These are phyloP conservation scores for Coemansia sp. DNA, from an alignment of 192 early-diverging fungal genomes.

Conservation along the genomic window DNA sequence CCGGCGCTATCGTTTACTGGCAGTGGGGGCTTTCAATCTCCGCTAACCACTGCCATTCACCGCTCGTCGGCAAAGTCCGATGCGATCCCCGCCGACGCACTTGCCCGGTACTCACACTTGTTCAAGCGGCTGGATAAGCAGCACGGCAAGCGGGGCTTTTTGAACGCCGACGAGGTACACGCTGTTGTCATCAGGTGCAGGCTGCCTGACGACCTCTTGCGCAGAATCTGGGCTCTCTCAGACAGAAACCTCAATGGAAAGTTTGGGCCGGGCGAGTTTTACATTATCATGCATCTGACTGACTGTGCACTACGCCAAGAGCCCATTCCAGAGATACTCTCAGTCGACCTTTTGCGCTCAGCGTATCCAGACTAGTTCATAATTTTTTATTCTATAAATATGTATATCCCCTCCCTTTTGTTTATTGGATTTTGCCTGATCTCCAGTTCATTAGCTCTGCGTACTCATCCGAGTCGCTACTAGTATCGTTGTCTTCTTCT, in stretches of 20 bases:
- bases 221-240: constrained; percentile 40
- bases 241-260: constrained; percentile 42
- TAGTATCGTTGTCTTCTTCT: background rate
- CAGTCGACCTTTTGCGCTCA: constrained; percentile 39
- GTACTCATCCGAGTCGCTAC: constrained; percentile 18
- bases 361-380: constrained; percentile 19
- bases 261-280: constrained; percentile 49
- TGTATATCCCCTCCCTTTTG: constrained; percentile 5
- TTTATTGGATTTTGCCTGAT: constrained; percentile 1
- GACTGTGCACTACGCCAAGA: constrained; percentile 35
- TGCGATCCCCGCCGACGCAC: constrained; percentile 24
- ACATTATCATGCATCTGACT: constrained; percentile 45
- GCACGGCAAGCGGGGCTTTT: constrained; percentile 22
- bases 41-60: background rate
- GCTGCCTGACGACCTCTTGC: constrained; percentile 35
- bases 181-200: constrained; percentile 30
- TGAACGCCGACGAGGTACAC: constrained; percentile 29
- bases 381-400: background rate
- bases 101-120: constrained; percentile 32
- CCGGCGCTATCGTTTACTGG: constrained; percentile 5
- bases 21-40: background rate
- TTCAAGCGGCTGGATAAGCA: constrained; percentile 39
- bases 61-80: background rate
- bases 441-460: constrained; percentile 28
- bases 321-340: constrained; percentile 35